These are phyloP conservation scores for Ceratobasidium sp. DNA, from an alignment of 1,284 basidiomycete species.

Conservation along the genomic window DNA sequence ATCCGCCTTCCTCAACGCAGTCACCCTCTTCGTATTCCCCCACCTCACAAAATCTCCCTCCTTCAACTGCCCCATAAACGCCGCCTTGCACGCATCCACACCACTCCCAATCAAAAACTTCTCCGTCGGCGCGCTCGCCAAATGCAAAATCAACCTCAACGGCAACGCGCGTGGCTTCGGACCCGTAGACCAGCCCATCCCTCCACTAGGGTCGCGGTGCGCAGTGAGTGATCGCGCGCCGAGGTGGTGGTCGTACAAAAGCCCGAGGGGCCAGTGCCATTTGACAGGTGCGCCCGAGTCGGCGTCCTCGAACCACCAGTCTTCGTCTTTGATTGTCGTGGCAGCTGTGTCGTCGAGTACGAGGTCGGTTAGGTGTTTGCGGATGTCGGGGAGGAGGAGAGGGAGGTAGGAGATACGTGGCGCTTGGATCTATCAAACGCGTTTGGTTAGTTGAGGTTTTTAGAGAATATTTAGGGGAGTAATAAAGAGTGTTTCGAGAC, in stretches of 20 bases:
- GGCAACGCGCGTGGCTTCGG: constrained; percentile 61
- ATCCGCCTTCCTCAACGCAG: constrained; percentile 84
- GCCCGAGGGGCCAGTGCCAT: constrained; percentile 96
- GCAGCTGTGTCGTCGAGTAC: constrained; percentile 85
- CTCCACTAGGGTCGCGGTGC: constrained; percentile 15
- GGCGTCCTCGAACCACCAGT: constrained; percentile 93
- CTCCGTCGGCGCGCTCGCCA: constrained; percentile 84
- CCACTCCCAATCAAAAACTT: constrained; percentile 82
- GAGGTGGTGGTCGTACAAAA: constrained; percentile 85
- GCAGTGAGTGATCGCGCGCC: constrained; percentile 47
- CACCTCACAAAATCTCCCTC: constrained; percentile 95
- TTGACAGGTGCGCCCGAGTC: constrained; percentile 77
- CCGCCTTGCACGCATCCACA: constrained; percentile 84
- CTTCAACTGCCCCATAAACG: constrained; percentile 93
- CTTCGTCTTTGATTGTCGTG: constrained; percentile 77
- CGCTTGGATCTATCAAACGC: constrained; percentile 62
- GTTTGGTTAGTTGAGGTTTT: background rate
- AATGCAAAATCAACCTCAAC: constrained; percentile 82
- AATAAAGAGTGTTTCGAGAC: constrained; percentile 21
- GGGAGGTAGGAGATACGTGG: constrained; percentile 91
- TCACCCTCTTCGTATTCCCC: constrained; percentile 94
- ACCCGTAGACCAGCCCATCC: constrained; percentile 29
- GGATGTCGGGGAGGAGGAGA: constrained; percentile 86
- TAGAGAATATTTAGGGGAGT: background rate
- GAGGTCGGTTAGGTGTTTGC: constrained; percentile 86